Conservation (phyloP, 768 basidiomycete genomes). For the Mycena belliarum region DNA sequence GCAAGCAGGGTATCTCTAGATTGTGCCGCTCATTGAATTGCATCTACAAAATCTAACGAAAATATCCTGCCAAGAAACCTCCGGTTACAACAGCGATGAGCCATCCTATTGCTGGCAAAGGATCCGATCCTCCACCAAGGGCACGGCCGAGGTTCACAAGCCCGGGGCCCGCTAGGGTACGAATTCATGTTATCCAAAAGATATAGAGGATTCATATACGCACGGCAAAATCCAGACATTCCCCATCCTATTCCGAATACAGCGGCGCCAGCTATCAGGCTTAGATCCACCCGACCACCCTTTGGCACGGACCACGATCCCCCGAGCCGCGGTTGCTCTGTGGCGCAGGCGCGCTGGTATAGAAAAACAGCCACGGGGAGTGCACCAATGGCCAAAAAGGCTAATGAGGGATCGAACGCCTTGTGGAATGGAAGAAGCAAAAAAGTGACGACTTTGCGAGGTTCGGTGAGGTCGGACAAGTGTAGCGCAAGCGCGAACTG, state of each 20-base stretch:
- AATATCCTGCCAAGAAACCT: conserved; percentile 36
- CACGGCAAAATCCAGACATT: conserved; percentile 61
- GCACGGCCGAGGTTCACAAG: conserved; percentile 61
- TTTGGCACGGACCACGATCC: conserved; percentile 46
- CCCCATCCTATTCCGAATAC: conserved; percentile 69
- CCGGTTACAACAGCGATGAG: conserved; percentile 40
- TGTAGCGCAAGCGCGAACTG: conserved; percentile 56
- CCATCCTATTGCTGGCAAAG: conserved; percentile 42
- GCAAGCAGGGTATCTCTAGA: no score
- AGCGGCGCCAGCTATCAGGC: conserved; percentile 50
- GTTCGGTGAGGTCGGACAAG: conserved; percentile 54
- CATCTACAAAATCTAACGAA: no score
- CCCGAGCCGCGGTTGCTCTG: conserved; percentile 42
- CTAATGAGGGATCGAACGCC: conserved; percentile 59
- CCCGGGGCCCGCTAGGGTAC: conserved; percentile 56
- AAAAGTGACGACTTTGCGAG: conserved; percentile 51
- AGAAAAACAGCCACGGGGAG: conserved; percentile 47
- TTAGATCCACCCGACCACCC: conserved; percentile 41
- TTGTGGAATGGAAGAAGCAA: conserved; percentile 48
- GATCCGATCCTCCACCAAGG: conserved; percentile 35
- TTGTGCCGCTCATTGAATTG: no score
- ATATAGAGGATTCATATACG: conserved; percentile 26
- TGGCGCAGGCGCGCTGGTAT: conserved; percentile 43
- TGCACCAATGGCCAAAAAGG: conserved; percentile 53
- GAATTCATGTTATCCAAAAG: not conserved